phyloP scores from a whole-genome alignment of 305 asterid species.

The Solanum hybrid region DNA sequence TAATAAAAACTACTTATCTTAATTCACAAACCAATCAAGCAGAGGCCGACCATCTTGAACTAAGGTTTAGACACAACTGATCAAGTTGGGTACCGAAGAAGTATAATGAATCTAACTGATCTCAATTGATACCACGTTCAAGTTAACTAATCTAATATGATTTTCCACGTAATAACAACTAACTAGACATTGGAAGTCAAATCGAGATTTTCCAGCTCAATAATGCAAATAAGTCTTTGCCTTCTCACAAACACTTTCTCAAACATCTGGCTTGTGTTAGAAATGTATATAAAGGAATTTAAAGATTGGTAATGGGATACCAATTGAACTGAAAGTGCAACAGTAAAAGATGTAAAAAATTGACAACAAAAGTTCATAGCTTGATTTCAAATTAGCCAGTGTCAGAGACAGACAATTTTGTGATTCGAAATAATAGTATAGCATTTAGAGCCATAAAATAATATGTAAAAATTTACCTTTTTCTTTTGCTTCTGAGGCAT shows the following conservation, averaged over 20 bases:
- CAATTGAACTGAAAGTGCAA: background rate
- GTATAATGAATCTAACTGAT: background rate
- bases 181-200: background rate
- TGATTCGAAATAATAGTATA: background rate
- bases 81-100: background rate
- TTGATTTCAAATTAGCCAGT: background rate
- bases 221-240: background rate
- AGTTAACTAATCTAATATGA: background rate
- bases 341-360: background rate
- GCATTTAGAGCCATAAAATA: background rate
- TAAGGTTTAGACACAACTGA: background rate
- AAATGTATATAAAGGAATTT: background rate
- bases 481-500: slow-evolving; percentile 81
- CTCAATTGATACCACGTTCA: background rate
- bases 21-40: background rate
- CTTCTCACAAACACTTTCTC: background rate
- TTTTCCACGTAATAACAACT: background rate
- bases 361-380: background rate
- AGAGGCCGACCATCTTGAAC: background rate
- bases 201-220: background rate
- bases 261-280: background rate
- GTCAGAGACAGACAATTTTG: background rate
- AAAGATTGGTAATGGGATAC: background rate
- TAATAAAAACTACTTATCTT: background rate
- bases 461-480: slow-evolving; percentile 29